phyloP scores from a whole-genome alignment of 768 basidiomycete species.

The Lenzites betulinus region DNA sequence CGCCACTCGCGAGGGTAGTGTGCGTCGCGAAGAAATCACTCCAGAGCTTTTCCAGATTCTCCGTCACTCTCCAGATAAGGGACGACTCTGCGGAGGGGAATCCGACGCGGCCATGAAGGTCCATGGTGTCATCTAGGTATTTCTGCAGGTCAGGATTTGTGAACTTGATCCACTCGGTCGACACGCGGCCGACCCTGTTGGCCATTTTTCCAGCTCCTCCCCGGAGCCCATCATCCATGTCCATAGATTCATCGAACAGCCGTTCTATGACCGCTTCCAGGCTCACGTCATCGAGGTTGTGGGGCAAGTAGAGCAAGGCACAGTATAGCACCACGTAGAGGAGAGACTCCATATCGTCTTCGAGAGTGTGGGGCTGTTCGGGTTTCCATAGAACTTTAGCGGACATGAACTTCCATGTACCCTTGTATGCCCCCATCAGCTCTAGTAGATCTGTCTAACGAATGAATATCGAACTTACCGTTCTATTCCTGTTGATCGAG shows the following conservation, averaged over 20 bases:
- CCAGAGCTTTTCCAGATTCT: neutral
- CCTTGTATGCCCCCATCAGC: neutral
- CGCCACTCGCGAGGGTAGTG: neutral
- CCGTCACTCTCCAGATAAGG: neutral
- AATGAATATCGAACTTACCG: neutral
- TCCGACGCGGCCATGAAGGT: neutral
- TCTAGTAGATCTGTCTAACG: neutral
- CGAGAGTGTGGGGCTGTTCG: neutral
- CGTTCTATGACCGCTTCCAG: neutral
- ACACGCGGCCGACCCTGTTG: neutral
- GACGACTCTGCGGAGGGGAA: neutral
- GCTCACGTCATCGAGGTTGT: neutral
- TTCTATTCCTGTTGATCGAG: neutral
- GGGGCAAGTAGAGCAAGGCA: neutral
- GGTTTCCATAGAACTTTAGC: neutral
- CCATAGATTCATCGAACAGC: neutral
- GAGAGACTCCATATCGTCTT: constrained; percentile 17
- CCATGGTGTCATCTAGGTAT: neutral
- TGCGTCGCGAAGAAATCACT: neutral
- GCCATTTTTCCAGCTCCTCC: neutral
- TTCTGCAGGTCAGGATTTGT: neutral
- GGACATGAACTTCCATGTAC: constrained; percentile 8
- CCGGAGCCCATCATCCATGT: neutral
- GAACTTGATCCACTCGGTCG: neutral
- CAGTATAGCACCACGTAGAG: constrained; percentile 16